Base-by-base conservation (phyloP, 2,329 filamentous ascomycete species). In the Paracorniculantispora psalliotae region DNA sequence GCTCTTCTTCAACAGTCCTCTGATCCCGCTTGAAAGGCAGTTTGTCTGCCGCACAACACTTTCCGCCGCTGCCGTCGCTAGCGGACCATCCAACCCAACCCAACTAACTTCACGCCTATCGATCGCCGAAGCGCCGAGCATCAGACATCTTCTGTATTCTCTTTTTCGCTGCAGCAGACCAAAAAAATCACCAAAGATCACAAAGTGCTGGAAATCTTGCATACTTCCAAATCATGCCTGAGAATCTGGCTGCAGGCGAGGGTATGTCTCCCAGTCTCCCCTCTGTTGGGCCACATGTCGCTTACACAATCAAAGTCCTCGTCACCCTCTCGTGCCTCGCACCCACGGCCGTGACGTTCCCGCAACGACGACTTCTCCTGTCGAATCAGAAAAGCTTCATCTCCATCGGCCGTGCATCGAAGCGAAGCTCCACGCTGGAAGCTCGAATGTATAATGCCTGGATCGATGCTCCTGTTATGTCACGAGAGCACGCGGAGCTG, bases 391-490 rank as follows among this genome's bases (percentile, higher is more conserved):
- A 63, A 8, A 63, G 67, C 2, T 62, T 61, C 3, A 59, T 74
- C 21, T 58, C 67, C 13, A 74, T 81, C 60, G 79, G 79, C 39
- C 71, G 79, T 26, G 75, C 76, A 37, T 80, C 77, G 63, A 78
- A 74, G 66, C 66, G 74, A 59, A 69, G 73, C 64, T 21, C 63
- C 52, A 56, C 49, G 2, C 66, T 73, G 9, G 64, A 63, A 68
- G 77, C 64, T 68, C 72, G 61, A 39, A 62, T 65, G 5, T 71
- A 81, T 63, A 91, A 91, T 69, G 83, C 79, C 17, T 90, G 79
- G 79, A 88, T 90, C 60, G 82, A 90, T 63, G 88, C 83, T 59
- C 83, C 87, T 0, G 87, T 91, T 37, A 87, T 91, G 77, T 90
- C 87, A 25, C 79, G 88, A 47, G 69, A 82, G 12, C 88, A 91